phyloP scores from a whole-genome alignment of 306 rosid genomes.

The Argentina anserina region DNA sequence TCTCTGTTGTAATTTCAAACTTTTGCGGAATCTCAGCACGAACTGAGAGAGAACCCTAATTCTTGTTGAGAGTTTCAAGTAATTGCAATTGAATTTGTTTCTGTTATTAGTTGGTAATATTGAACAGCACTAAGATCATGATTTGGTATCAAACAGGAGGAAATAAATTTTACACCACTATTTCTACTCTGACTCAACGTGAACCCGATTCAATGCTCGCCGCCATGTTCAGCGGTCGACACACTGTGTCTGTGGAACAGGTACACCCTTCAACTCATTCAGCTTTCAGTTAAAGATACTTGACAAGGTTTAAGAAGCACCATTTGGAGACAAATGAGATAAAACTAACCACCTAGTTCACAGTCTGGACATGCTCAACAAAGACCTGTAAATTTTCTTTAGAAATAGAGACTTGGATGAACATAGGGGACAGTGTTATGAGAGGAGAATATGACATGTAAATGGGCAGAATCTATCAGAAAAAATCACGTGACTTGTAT shows the following conservation, averaged over 20 bases:
- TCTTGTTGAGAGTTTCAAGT: not conserved
- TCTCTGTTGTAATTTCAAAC: not conserved
- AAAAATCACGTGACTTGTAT: not conserved
- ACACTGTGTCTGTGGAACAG: constrained; percentile 55
- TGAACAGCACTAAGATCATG: too few relatives aligned
- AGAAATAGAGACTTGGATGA: not conserved
- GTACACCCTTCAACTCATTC: constrained; percentile 23
- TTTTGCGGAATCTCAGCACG: not conserved
- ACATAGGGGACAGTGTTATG: too few relatives aligned
- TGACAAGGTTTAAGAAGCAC: not conserved
- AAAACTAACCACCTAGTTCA: not conserved
- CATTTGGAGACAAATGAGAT: not conserved
- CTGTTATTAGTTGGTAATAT: not conserved
- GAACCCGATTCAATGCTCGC: constrained; percentile 95
- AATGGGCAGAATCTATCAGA: not conserved
- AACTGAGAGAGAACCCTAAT: not conserved
- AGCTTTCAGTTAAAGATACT: too few relatives aligned
- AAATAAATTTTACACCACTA: constrained; percentile 72
- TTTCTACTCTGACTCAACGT: constrained; percentile 70
- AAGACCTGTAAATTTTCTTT: not conserved
- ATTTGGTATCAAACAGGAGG: constrained; percentile 50
- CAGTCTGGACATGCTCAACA: not conserved
- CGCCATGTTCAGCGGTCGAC: constrained; percentile 96
- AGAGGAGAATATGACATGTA: too few relatives aligned
- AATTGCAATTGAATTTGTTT: not conserved